Base-by-base conservation (phyloP, 345 rosid genomes). In the Lumnitzera racemosa region DNA sequence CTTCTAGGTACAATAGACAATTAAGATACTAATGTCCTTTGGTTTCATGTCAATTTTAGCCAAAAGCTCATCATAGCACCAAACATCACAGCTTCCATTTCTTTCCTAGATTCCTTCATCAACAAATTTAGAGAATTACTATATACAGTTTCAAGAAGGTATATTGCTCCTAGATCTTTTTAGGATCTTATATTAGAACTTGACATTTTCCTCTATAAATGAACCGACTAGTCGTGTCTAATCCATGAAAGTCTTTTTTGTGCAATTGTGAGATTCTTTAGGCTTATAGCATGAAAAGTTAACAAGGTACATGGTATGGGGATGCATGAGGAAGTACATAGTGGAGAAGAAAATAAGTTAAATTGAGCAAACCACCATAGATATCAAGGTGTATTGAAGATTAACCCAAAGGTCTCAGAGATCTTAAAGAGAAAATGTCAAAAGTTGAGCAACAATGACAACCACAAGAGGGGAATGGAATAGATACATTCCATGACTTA, bases 401-500 rank as follows among this genome's bases (percentile, higher is more conserved):
- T 81, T 74, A 36, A 68, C 75, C 83, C 81, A 81, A 14, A 81
- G 72, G 49, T 56, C 71, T 47, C 55, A 47, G 13, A 76, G 72
- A 60, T 79, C 83, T 0, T 60, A 62, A n/a, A 65, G 61, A 49
- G 78, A 76, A 54, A 81, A 74, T 5, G 74, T 71, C 0, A 81
- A 79, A 7, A 74, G 46, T 61, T 77, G 77, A 0, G 78, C 81
- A 1, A 79, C 80, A 27, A 76, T 63, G 4, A 80, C 36, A 46
- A 80, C 85, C 1, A 81, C 79, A 13, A 74, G 64, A 51, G 83
- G 83, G 15, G 80, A 70, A 59, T 82, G 78, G 67, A 73, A 80
- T 51, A 82, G 83, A 67, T 74, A 76, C 84, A 81, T 76, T 51
- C 81, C 80, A 78, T 84, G 87, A 31, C 83, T 82, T 61, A 84